Base-by-base conservation (phyloP, 2,329 filamentous ascomycete species). In the Cyanodermella asteris region DNA sequence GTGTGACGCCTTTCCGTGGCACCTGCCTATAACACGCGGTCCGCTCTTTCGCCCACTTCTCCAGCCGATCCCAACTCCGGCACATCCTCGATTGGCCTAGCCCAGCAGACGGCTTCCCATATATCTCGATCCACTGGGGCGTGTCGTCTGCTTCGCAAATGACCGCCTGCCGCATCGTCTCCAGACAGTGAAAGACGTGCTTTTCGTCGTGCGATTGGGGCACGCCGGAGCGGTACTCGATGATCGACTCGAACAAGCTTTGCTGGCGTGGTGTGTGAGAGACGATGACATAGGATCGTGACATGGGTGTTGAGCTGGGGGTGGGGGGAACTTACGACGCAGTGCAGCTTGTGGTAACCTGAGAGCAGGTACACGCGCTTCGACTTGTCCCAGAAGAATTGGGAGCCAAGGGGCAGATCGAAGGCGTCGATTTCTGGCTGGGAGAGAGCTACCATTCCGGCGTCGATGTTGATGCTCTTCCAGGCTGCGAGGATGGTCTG, bases 61-160 rank as follows among this genome's bases (percentile, higher is more conserved):
- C 25, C 3, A 32, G 30, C 19, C 18, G 5, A 8, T n/a, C 18
- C 30, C 30, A 32, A 15, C 20, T 15, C 13, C 19, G 16, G 13
- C 30, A 32, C 14, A 20, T 17, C 5, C 30, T 10, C 10, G 19
- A 10, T 16, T 32, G 30, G 4, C 30, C 30, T 9, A 13, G 15
- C 6, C 28, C 30, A 9, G 18, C 13, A 12, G 12, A 6, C 3
- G 11, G 11, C 3, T 15, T 16, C 6, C 13, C 5, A 8, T 15
- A 4, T 5, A 7, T 3, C 5, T 11, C 20, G 2, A 26, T 20
- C 6, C 23, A 31, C 5, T 19, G 11, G 4, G 28, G 30, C 8
- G 24, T 31, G 15, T 33, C 31, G 26, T 33, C 31, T 8, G 29
- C 31, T n/a, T 28, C n/a, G 18, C 31, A 33, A 4, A 33, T 10